Base-by-base conservation (phyloP, 2,329 filamentous ascomycete genomes). In the Teratosphaeria nubilosa region DNA sequence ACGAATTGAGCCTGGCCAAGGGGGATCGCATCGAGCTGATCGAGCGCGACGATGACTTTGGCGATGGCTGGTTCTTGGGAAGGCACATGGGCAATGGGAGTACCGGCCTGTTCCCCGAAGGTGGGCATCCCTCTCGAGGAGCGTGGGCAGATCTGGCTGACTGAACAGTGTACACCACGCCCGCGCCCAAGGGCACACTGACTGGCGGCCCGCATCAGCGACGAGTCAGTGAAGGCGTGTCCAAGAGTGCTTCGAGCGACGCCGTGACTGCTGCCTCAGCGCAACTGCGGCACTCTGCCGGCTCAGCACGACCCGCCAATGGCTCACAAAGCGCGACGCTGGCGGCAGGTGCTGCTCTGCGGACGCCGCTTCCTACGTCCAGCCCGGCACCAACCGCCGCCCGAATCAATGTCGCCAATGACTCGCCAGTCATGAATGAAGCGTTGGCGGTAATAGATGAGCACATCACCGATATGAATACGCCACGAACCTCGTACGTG, bases 401-500 rank as follows among this genome's bases (percentile, higher is more conserved):
- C 20, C 56, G 53, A 41, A 53, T 50, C 11, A 32, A 48, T 16
- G 51, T 68, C 57, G 63, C 62, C 32, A 63, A 61, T 11, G 67
- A 68, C 60, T 71, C 68, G n/a, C 87, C 89, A 11, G 91, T 96
- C 54, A 87, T 97, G 78, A 91, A 91, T 70, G 91, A 97, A 72
- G 96, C 92, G 0, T 76, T 97, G 55, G 96, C 91, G 68, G 92
- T 97, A 59, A 97, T 97, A 67, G 87, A 97, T 72, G 92, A 97
- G 74, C 92, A 96, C 70, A 96, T 97, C 66, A 96, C 90, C 50
- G 88, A 96, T 71, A 82, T 97, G 76, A 82, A 79, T 70, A 82
- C 82, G 56, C 78, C 82, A 25, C 80, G 83, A 80, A 78, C 67
- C 62, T 80, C 58, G 65, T 76, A 72, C 22, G 81, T 82, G 63